These are phyloP conservation scores for Murraya paniculata DNA, from an alignment of 345 rosid species.

Conservation along the genomic window DNA sequence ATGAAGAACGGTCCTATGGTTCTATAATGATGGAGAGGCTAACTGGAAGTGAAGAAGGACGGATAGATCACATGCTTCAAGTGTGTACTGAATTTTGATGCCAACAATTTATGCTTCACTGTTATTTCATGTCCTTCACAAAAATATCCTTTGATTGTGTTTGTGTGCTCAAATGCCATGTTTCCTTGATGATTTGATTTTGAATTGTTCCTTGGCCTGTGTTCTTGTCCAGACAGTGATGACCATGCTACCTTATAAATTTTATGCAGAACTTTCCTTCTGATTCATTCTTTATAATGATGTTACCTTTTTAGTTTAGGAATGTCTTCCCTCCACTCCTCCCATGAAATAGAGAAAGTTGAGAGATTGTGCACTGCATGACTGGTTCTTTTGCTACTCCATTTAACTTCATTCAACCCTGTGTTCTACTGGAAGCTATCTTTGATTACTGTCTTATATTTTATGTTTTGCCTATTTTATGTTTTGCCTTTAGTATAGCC, in stretches of 20 bases:
- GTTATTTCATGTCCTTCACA: not conserved
- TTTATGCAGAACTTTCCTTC: not conserved
- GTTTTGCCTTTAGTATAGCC: not conserved
- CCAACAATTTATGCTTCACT: not conserved
- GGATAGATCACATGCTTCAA: constrained; percentile 91
- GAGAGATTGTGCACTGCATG: not conserved
- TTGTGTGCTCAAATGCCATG: not conserved
- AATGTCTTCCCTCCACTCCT: not conserved
- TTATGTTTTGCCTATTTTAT: not conserved
- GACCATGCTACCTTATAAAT: not conserved
- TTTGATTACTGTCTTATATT: not conserved
- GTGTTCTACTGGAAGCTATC: not conserved
- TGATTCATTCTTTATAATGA: not conserved
- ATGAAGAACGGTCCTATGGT: constrained; percentile 70
- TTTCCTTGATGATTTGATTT: not conserved
- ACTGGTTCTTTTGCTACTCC: too few species aligned
- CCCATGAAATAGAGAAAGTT: not conserved
- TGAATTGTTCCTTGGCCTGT: not conserved
- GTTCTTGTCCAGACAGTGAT: not conserved
- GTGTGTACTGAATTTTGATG: constrained; percentile 34
- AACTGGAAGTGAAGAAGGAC: constrained; percentile 75
- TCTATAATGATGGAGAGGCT: constrained; percentile 79
- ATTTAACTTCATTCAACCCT: not conserved
- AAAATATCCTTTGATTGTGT: not conserved
- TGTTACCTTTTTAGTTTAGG: not conserved